Conservation (phyloP, 2,329 filamentous ascomycete genomes). For the Exophiala xenobiotica region DNA sequence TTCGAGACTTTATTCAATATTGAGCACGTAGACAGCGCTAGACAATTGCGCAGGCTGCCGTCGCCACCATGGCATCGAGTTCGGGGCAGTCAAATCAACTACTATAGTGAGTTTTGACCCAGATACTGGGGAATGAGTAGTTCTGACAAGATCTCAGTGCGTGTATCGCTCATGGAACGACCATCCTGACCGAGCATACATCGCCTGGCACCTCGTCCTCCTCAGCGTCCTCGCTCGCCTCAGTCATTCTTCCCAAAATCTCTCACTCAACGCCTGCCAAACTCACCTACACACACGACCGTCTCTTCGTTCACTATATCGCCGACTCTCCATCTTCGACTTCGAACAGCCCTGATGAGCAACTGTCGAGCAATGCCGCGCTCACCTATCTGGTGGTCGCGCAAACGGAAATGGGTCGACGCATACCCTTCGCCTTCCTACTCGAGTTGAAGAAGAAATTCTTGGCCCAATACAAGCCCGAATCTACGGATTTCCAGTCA, state of each 20-base stretch:
- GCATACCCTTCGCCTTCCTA: constrained; percentile 89
- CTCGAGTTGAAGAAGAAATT: constrained; percentile 89
- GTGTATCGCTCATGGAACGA: constrained; percentile 90
- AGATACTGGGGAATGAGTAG: not conserved
- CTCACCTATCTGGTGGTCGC: constrained; percentile 91
- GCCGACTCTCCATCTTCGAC: constrained; percentile 74
- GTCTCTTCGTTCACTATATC: constrained; percentile 94
- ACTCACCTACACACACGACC: constrained; percentile 89
- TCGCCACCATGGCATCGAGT: constrained; percentile 66
- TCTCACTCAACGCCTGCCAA: constrained; percentile 76
- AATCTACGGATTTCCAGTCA: constrained; percentile 68
- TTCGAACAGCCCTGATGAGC: constrained; percentile 35
- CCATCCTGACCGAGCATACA: constrained; percentile 90
- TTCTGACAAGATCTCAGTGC: constrained; percentile 55
- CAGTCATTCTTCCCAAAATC: constrained; percentile 94
- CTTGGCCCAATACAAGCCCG: constrained; percentile 66
- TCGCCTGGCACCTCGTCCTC: constrained; percentile 78
- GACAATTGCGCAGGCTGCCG: not conserved
- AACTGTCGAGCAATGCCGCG: constrained; percentile 55
- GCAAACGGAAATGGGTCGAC: constrained; percentile 74
- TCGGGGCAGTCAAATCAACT: constrained; percentile 66
- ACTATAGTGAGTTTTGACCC: constrained; percentile 62
- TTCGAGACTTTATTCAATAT: not conserved
- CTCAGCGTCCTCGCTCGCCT: constrained; percentile 84
- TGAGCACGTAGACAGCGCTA: not conserved